phyloP scores from a whole-genome alignment of 2,329 filamentous ascomycete species.

The Metarhizium sp. region DNA sequence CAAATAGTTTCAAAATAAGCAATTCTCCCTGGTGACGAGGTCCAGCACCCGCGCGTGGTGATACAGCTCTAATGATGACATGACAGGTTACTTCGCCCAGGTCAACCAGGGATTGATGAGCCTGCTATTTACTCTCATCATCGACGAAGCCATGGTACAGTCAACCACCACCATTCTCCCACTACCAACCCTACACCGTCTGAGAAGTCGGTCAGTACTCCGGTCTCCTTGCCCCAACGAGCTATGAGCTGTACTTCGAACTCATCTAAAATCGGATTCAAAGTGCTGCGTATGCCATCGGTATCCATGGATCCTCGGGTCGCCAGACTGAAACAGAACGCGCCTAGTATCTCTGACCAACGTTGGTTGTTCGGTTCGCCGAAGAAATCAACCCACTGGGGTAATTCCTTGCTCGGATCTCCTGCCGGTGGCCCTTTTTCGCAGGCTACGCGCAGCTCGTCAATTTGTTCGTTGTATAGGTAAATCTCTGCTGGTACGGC shows the following conservation, averaged over 20 bases:
- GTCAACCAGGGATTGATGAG: not conserved
- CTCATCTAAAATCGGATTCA: constrained; percentile 49
- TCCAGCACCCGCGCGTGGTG: not conserved
- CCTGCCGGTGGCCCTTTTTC: constrained; percentile 30
- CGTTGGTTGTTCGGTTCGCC: constrained; percentile 46
- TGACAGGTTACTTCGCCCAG: not conserved
- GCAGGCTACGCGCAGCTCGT: constrained; percentile 27
- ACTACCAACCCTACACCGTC: constrained; percentile 33
- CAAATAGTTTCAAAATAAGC: not conserved
- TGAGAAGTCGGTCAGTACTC: constrained; percentile 36
- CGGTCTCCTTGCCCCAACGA: constrained; percentile 47
- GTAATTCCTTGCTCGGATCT: constrained; percentile 41
- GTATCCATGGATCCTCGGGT: constrained; percentile 50
- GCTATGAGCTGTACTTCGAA: constrained; percentile 54
- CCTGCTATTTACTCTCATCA: not conserved
- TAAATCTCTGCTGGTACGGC: constrained; percentile 56
- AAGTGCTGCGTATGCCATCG: constrained; percentile 41
- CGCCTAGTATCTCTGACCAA: constrained; percentile 56
- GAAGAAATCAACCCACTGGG: constrained; percentile 66
- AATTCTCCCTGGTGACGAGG: not conserved
- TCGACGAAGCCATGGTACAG: constrained; percentile 26
- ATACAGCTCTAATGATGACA: not conserved
- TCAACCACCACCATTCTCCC: constrained; percentile 61
- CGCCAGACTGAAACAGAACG: constrained; percentile 53
- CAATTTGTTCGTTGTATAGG: constrained; percentile 41